Evolutionary conservation across 2,329 filamentous ascomycete genomes (phyloP).

Genomic region (Elsinoe batatas): DNA sequence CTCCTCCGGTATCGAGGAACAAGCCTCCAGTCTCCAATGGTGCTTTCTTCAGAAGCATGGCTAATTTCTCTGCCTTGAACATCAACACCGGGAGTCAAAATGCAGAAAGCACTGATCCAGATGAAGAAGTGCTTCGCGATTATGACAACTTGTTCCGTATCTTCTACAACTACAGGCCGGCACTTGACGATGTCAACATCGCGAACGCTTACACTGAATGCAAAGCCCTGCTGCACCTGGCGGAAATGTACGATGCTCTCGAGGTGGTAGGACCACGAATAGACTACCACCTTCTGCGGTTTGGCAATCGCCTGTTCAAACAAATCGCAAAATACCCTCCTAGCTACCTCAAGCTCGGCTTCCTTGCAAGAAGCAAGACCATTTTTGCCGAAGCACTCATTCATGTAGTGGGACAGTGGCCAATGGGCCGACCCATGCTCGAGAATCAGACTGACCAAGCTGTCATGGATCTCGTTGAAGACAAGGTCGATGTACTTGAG

Average conservation of each 20-base stretch:
- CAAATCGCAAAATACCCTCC: conserved; percentile 95
- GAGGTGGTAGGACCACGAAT: conserved; percentile 79
- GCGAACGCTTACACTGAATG: conserved; percentile 88
- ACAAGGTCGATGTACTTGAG: conserved; percentile 86
- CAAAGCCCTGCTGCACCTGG: conserved; percentile 76
- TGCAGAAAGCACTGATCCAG: conserved; percentile 41
- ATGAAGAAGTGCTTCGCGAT: conserved; percentile 70
- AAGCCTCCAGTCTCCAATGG: conserved; percentile 55
- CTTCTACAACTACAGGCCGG: conserved; percentile 86
- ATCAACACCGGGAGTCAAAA: conserved; percentile 35
- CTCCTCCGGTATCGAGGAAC: conserved; percentile 46
- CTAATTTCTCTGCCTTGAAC: conserved; percentile 57
- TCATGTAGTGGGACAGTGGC: conserved; percentile 93
- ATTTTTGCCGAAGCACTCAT: conserved; percentile 72
- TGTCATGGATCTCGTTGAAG: conserved; percentile 83
- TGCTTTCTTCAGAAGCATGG: conserved; percentile 78
- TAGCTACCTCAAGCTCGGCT: conserved; percentile 81
- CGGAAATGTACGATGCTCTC: conserved; percentile 91
- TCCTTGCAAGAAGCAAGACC: conserved; percentile 70
- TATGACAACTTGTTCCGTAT: conserved; percentile 94
- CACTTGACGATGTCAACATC: conserved; percentile 77
- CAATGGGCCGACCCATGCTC: conserved; percentile 65
- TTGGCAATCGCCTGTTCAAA: conserved; percentile 84
- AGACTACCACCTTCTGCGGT: conserved; percentile 87
- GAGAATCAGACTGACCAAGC: conserved; percentile 61